Percentiles rank a stretch among this genome's conserved stretches.
Conservation (phyloP, 2,329 filamentous ascomycete genomes). For the Penicillium expansum region DNA sequence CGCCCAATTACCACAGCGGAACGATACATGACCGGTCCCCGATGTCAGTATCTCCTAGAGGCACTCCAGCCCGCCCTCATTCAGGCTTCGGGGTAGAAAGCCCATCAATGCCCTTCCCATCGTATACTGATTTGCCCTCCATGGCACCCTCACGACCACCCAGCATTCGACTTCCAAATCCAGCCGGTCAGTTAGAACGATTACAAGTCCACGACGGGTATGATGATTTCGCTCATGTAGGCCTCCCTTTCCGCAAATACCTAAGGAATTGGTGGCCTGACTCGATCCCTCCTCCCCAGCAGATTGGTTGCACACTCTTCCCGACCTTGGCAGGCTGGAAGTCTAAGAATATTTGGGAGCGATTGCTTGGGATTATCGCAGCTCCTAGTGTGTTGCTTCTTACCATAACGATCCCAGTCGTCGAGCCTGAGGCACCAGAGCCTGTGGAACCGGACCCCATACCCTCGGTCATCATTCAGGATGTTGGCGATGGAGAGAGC, state of each 20-base stretch:
- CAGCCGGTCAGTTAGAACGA: conserved; percentile 36
- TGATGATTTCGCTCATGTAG: conserved; percentile 40
- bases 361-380: conserved; percentile 74
- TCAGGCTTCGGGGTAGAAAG: conserved; percentile 24
- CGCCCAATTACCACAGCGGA: conserved; percentile 36
- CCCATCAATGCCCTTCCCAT: conserved; percentile 64
- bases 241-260: conserved; percentile 34
- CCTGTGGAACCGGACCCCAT: conserved; percentile 43
- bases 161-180: conserved; percentile 55
- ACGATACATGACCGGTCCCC: conserved; percentile 24
- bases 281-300: conserved; percentile 65
- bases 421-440: conserved; percentile 65
- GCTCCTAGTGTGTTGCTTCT: conserved; percentile 88
- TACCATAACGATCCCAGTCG: conserved; percentile 85
- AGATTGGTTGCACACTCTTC: conserved; percentile 73
- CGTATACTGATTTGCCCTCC: conserved; percentile 59
- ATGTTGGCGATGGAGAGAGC: conserved; percentile 15
- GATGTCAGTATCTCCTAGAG: conserved; percentile 31
- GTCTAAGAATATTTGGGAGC: conserved; percentile 81
- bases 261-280: conserved; percentile 78
- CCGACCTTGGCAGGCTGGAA: conserved; percentile 81
- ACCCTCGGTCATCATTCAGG: conserved; percentile 25
- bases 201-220: conserved; percentile 32
- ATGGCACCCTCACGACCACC: conserved; percentile 48
- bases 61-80: conserved; percentile 16